Evolutionary conservation across 495 filamentous ascomycete genomes (phyloP), one percentile per base, ranked within the genome.

Genomic region (Pyrenula massariospora): DNA sequence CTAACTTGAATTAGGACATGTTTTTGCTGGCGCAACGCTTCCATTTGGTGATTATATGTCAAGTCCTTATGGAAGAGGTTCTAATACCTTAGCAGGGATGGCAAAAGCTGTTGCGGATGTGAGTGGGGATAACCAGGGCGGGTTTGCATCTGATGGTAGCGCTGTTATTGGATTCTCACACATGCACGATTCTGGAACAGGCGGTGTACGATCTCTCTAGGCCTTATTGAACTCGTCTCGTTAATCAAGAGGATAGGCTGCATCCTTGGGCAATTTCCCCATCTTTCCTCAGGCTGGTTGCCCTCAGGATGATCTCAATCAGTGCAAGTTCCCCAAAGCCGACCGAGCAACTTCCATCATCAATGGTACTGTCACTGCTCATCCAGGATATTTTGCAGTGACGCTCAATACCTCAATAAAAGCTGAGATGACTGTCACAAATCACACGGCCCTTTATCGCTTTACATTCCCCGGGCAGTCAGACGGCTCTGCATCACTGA

Each of bases 71-170:
- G 20, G 3, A 21, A 0, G 0, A 11, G 24, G 20, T 22, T 19
- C 10, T 22, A 20, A n/a, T 20, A 8, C 48, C 10, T 10, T 55
- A 5, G 31, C 31, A 42, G 31, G 31, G 31, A 83, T 89, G 71
- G 84, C 84, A 23, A 89, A 90, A 65, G 83, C 86, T 21, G 84
- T 86, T 15, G 80, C 86, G 22, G 86, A 89, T 62, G 84, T 82
- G 25, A 78, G 78, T 54, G 80, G 77, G 50, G 76, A 78, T 52
- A 86, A 85, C 57, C 85, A 86, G 55, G 84, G 84, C 25, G 86
- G 86, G 1, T 89, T 88, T 64, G 80, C 84, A 1, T 75, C 85
- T 1, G 85, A 88, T 57, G 78, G 77, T 1, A 66, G 68, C 54
- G 80, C 73, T 25, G 75, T 88, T 49, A 82, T 77, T 15, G 81